Conservation (phyloP, 1,139 yeast genomes). For the Magnusiomyces fungicola region DNA sequence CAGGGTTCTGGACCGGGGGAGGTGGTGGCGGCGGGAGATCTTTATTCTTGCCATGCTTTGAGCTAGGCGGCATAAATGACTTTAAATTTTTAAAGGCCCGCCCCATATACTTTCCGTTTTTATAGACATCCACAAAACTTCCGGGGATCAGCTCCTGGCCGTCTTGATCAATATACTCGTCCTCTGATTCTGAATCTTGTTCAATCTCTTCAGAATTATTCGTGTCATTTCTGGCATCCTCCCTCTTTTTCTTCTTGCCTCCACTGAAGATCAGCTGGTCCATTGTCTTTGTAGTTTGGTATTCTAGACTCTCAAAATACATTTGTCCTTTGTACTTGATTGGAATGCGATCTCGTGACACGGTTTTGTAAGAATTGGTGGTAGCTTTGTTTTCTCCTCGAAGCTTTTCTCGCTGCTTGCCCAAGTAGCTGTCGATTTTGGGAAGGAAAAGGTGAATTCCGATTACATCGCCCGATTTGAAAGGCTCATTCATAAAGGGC, state of each 20-base stretch:
- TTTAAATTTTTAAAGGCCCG: constrained; percentile 58
- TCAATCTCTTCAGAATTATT: constrained; percentile 21
- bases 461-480: constrained; percentile 70
- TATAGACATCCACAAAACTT: constrained; percentile 58
- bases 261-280: constrained; percentile 31
- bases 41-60: constrained; percentile 27
- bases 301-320: constrained; percentile 83
- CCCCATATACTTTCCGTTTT: constrained; percentile 68
- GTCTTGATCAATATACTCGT: neutral
- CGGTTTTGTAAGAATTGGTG: constrained; percentile 24
- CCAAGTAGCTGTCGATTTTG: neutral
- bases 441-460: constrained; percentile 80
- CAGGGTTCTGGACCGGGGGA: no score
- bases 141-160: constrained; percentile 38
- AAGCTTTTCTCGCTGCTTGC: neutral
- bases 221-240: constrained; percentile 29
- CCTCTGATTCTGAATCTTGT: constrained; percentile 10
- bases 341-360: constrained; percentile 79
- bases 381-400: neutral
- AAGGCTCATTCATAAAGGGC: constrained; percentile 46
- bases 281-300: constrained; percentile 67
- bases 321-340: constrained; percentile 71
- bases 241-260: constrained; percentile 18
- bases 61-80: constrained; percentile 73
- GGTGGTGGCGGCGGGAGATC: constrained; percentile 4